A percentile compares a stretch with the other conserved stretches of the same genome.
phyloP scores from a whole-genome alignment of 2,329 filamentous ascomycete species.

The Tolypocladium capitatum region DNA sequence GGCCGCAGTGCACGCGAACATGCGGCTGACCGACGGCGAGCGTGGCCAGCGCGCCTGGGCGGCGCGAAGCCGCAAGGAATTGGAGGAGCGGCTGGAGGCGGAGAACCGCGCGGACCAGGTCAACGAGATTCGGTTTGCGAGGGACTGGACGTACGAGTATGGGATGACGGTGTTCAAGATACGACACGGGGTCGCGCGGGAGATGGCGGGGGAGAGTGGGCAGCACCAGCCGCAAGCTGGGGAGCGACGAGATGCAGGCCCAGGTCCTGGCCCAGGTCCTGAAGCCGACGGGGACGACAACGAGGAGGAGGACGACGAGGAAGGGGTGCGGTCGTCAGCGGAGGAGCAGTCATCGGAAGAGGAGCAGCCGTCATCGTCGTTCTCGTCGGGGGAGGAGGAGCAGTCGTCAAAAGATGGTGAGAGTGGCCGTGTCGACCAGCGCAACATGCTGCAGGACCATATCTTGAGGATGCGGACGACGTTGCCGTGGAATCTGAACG shows the following conservation, averaged over 20 bases:
- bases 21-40: not conserved
- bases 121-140: conserved; percentile 14
- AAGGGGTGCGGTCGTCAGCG: no score
- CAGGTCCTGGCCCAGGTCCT: not conserved
- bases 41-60: not conserved
- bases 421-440: no score
- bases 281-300: not conserved
- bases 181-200: conserved; percentile 2
- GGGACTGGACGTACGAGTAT: conserved; percentile 15
- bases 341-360: no score
- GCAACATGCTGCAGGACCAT: no score
- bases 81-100: conserved; percentile 4
- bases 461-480: conserved; percentile 7
- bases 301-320: no score
- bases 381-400: no score
- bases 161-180: conserved; percentile 10
- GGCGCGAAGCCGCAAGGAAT: not conserved
- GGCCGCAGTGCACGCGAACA: not conserved
- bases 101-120: conserved; percentile 3
- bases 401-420: no score
- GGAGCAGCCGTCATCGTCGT: no score
- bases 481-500: conserved; percentile 11
- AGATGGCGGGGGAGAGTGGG: not conserved
- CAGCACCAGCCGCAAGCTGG: not conserved
- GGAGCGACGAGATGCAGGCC: not conserved